Base-by-base conservation (phyloP, 257 asterid genomes). In the Lantana camara region DNA sequence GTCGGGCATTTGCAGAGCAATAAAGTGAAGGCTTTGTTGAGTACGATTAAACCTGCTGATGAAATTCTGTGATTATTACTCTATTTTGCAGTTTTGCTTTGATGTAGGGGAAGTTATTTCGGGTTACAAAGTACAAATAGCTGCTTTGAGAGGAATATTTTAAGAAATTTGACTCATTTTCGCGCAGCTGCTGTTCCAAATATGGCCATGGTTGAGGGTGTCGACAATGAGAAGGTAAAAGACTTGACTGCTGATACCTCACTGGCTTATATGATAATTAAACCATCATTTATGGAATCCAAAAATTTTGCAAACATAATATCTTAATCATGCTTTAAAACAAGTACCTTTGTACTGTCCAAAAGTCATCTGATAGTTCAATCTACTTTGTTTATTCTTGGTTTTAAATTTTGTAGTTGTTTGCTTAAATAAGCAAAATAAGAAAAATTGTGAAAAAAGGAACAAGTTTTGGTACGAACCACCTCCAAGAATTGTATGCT, bases 1-100 rank as follows among this genome's bases (percentile, higher is more conserved):
- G 58, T 85, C 7, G 95, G 96, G 77, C 95, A 90, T 76, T 82
- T 87, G 80, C 96, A 90, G 87, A 83, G 87, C 83, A 87, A 90
- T 73, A 90, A 90, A 87, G 96, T 75, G 68, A 90, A 90, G 68
- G 50, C 81, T 57, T 84, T 90, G 53, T 69, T 87, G 44, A 77
- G 97, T 87, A 78, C 24, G 86, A 45, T n/a, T 7, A 27, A 15
- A 21, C 23, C 50, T 65, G 17, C 19, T 10, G 64, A 19, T 53
- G 8, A 23, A 27, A 6, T 58, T 65, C 42, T 27, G 38, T 51
- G 29, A 14, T 38, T 57, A 13, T 38, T 65, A 3, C 22, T 40
- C 6, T 30, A 21, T 24, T 51, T 68, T 19, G 51, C n/a, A 34
- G 22, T 69, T 51, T 15, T 60, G 30, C 32, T 40, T 11, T 9